phyloP scores from a whole-genome alignment of 805 yeast species.

The Candida corydali region DNA sequence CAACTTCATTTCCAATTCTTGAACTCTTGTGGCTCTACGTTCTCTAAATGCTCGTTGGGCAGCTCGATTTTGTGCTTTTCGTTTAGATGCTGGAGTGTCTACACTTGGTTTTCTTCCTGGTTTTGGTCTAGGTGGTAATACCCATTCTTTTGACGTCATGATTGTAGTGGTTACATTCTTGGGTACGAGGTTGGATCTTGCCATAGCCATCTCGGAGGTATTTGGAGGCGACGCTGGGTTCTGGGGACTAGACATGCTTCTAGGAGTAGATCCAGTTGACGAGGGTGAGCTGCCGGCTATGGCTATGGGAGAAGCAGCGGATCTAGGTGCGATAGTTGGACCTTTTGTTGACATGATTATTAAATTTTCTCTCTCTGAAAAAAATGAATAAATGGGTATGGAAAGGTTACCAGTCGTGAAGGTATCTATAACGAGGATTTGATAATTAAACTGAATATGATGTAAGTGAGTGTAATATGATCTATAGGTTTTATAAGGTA shows the following conservation, averaged over 20 bases:
- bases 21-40: conserved; percentile 76
- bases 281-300: conserved; percentile 14
- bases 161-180: conserved; percentile 36
- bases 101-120: conserved; percentile 61
- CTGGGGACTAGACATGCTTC: conserved; percentile 10
- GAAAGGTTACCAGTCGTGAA: too few species aligned
- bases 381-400: conserved; percentile 1
- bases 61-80: conserved; percentile 91
- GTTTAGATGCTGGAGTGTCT: conserved; percentile 78
- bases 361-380: neutral
- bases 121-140: conserved; percentile 56
- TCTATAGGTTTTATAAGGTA: too few species aligned
- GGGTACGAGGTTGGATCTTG: neutral
- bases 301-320: conserved; percentile 16
- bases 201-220: neutral
- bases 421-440: too few species aligned
- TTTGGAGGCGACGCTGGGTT: conserved; percentile 3
- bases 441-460: too few species aligned
- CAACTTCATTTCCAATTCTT: conserved; percentile 69
- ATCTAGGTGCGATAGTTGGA: conserved; percentile 17
- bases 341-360: conserved; percentile 13
- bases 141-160: conserved; percentile 58
- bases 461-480: too few species aligned
- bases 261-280: conserved; percentile 10
- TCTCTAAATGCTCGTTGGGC: conserved; percentile 91